phyloP scores from a whole-genome alignment of 2,329 filamentous ascomycete species.

The Karstenula rhodostoma region DNA sequence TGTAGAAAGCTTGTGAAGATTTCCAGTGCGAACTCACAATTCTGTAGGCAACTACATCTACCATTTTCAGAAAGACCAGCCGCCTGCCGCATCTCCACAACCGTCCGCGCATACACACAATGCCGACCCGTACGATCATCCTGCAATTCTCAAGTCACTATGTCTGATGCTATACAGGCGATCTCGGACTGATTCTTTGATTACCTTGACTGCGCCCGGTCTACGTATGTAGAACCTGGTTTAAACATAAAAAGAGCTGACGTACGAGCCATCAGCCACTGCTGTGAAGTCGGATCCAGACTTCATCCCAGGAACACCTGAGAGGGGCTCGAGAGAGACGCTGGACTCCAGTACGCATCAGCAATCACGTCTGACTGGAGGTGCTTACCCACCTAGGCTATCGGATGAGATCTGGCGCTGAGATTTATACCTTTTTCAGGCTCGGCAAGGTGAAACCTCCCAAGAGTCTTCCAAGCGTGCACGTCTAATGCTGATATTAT shows the following conservation, averaged over 20 bases:
- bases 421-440: constrained; percentile 27
- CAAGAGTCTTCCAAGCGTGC: not conserved
- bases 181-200: no score
- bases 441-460: constrained; percentile 20
- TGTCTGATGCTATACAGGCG: no score
- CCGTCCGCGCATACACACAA: not conserved
- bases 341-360: constrained; percentile 16
- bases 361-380: not conserved
- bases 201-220: no score
- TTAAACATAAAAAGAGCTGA: not conserved
- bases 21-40: not conserved
- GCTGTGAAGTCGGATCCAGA: not conserved
- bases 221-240: no score
- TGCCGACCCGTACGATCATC: not conserved
- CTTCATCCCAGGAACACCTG: constrained; percentile 16
- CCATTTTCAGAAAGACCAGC: constrained; percentile 1
- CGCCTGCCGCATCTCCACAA: not conserved
- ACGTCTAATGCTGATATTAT: not conserved
- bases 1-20: not conserved
- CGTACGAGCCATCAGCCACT: not conserved
- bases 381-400: constrained; percentile 23
- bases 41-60: not conserved
- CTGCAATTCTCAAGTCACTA: not conserved
- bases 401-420: constrained; percentile 24
- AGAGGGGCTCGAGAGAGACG: constrained; percentile 12